Conservation (phyloP, 768 basidiomycete species). For the Cytidiella melzeri region DNA sequence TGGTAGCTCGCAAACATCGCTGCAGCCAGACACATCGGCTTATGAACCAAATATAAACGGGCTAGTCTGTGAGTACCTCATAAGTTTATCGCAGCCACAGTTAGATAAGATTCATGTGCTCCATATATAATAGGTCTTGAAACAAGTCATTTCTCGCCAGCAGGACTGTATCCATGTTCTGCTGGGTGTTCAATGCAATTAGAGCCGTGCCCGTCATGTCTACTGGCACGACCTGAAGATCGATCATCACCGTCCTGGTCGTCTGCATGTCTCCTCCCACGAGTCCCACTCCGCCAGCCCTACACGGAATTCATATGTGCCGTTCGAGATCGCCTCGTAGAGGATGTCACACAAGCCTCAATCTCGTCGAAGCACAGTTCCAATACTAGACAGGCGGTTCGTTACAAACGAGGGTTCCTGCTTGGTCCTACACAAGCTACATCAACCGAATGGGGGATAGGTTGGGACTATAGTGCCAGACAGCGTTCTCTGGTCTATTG, state of each 20-base stretch:
- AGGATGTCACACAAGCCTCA: slow-evolving; percentile 47
- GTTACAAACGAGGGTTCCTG: slow-evolving; percentile 61
- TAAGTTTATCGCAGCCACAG: background rate
- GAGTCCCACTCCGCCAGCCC: slow-evolving; percentile 35
- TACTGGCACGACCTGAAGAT: slow-evolving; percentile 5
- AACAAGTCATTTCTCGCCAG: slow-evolving; percentile 38
- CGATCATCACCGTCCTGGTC: slow-evolving; percentile 12
- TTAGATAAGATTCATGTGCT: background rate
- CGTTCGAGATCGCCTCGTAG: slow-evolving; percentile 46
- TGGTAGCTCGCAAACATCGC: slow-evolving; percentile 28
- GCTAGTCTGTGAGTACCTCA: slow-evolving; percentile 41
- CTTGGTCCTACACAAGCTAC: slow-evolving; percentile 37
- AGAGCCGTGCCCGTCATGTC: slow-evolving; percentile 35
- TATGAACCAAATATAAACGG: slow-evolving; percentile 39
- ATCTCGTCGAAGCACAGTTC: slow-evolving; percentile 16
- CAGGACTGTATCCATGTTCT: slow-evolving; percentile 50
- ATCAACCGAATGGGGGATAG: slow-evolving; percentile 55
- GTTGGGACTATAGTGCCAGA: slow-evolving; percentile 52
- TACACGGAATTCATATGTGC: slow-evolving; percentile 53
- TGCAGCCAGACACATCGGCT: slow-evolving; percentile 29
- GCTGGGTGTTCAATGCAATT: slow-evolving; percentile 34
- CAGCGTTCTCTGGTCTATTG: slow-evolving; percentile 55
- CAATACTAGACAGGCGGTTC: slow-evolving; percentile 33
- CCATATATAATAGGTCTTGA: slow-evolving; percentile 32
- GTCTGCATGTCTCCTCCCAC: slow-evolving; percentile 33